Conservation (phyloP, 108 stramenopile genomes). For the Seminavis robusta region DNA sequence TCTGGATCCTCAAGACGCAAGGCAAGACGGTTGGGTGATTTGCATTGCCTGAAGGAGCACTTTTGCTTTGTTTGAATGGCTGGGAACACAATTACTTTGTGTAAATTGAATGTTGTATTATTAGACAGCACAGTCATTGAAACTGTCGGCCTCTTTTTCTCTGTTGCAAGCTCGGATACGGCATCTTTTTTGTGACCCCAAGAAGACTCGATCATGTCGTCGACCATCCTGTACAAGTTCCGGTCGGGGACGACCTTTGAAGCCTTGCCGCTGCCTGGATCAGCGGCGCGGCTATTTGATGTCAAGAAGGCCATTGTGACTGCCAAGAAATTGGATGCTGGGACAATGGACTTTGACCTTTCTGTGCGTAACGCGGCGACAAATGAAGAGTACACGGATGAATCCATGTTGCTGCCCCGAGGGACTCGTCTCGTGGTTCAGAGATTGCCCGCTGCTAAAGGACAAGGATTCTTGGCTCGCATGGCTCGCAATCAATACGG, state of each 20-base stretch:
- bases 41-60: no score
- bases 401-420: conserved; percentile 66
- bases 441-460: conserved; percentile 64
- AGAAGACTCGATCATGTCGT: conserved; percentile 38
- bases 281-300: conserved; percentile 81
- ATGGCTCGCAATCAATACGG: conserved; percentile 47
- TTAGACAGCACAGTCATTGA: no score
- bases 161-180: no score
- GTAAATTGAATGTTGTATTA: no score
- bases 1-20: no score
- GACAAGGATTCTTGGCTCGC: conserved; percentile 68
- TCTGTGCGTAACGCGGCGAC: conserved; percentile 70
- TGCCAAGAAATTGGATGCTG: conserved; percentile 66
- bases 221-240: conserved; percentile 88
- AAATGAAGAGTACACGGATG: conserved; percentile 75
- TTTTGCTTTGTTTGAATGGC: no score
- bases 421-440: conserved; percentile 75
- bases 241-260: conserved; percentile 74
- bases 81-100: no score
- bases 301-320: conserved; percentile 83
- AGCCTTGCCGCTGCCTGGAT: conserved; percentile 69
- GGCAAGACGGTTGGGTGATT: no score
- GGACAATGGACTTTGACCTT: conserved; percentile 76
- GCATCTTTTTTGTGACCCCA: background rate
- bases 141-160: no score